These are phyloP conservation scores for Emmonsia crescens DNA, from an alignment of 2,329 filamentous ascomycete genomes.

Conservation along the genomic window DNA sequence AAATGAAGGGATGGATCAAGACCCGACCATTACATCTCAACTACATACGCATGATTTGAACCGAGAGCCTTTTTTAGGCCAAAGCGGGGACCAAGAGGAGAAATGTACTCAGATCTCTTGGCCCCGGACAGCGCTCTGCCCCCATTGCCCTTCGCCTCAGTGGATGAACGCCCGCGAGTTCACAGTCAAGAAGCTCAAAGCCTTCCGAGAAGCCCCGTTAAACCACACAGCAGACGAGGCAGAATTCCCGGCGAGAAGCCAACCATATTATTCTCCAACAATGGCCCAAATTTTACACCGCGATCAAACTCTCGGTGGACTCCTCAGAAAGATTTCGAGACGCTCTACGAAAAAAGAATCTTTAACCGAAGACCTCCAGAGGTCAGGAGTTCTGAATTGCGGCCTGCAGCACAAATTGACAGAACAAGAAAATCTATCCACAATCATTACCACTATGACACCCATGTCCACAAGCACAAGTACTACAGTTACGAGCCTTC, in stretches of 20 bases:
- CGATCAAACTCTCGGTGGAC: neutral
- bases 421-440: slow-evolving; percentile 21
- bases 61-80: slow-evolving; percentile 20
- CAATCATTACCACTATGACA: slow-evolving; percentile 32
- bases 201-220: neutral
- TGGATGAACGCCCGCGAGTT: neutral
- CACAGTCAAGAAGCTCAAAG: neutral
- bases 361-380: neutral
- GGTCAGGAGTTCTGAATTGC: neutral
- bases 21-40: slow-evolving; percentile 28
- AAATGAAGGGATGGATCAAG: slow-evolving; percentile 12
- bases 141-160: slow-evolving; percentile 15
- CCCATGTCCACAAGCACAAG: slow-evolving; percentile 17
- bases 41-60: neutral
- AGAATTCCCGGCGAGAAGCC: neutral
- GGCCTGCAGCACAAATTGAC: neutral
- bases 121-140: slow-evolving; percentile 17
- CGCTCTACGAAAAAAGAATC: neutral
- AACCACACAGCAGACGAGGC: neutral
- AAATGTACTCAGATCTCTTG: slow-evolving; percentile 9
- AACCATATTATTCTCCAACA: neutral
- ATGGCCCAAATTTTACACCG: neutral
- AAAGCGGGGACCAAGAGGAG: slow-evolving; percentile 2
- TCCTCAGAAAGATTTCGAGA: neutral
- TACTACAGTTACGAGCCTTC: neutral